A percentile compares a stretch with the other conserved stretches of the same genome.
Conservation (phyloP, 2,329 filamentous ascomycete genomes). For the Madurella mycetomatis region DNA sequence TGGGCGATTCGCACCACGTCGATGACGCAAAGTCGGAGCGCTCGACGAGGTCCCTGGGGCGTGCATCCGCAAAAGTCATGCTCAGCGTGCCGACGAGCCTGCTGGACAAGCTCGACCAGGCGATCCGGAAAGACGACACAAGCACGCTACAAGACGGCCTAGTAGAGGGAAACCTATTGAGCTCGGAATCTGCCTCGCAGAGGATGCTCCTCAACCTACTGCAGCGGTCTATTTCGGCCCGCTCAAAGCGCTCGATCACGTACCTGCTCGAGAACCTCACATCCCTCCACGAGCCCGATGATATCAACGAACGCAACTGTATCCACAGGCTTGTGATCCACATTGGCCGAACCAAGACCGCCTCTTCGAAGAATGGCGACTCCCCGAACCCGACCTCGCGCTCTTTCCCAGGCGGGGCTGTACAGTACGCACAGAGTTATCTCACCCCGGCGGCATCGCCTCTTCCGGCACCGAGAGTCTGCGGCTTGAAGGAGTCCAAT, state of each 20-base stretch:
- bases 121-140: conserved; percentile 65
- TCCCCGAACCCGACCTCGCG: conserved; percentile 50
- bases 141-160: conserved; percentile 53
- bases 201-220: conserved; percentile 73
- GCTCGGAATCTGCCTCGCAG: conserved; percentile 54
- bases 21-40: conserved; percentile 72
- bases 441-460: conserved; percentile 75
- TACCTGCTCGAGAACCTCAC: conserved; percentile 64
- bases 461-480: conserved; percentile 54
- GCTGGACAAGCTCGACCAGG: conserved; percentile 67
- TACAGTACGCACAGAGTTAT: conserved; percentile 62
- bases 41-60: conserved; percentile 71
- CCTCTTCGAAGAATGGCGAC: conserved; percentile 39
- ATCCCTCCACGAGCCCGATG: conserved; percentile 77
- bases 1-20: conserved; percentile 71
- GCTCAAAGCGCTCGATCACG: conserved; percentile 65
- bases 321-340: conserved; percentile 89
- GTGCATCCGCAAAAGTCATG: conserved; percentile 69
- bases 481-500: conserved; percentile 63
- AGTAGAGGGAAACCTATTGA: conserved; percentile 50
- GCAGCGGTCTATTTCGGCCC: conserved; percentile 69
- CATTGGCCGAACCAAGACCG: conserved; percentile 70
- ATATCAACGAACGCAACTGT: conserved; percentile 91
- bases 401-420: conserved; percentile 42
- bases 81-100: conserved; percentile 65